Base-by-base conservation (phyloP, 768 basidiomycete species). In the Hypholoma fasciculare region DNA sequence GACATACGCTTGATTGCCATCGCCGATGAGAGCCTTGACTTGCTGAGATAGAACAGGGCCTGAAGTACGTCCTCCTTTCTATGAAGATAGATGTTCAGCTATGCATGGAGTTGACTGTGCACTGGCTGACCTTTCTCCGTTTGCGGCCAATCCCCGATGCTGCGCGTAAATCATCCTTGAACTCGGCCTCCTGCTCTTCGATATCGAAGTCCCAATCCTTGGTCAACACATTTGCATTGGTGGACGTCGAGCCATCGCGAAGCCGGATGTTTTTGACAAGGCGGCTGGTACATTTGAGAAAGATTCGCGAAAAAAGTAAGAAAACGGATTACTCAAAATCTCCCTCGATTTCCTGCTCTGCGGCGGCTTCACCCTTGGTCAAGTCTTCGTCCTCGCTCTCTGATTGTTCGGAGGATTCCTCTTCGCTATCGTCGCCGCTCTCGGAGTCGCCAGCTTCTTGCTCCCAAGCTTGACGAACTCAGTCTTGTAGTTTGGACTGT, bases 1-100 rank as follows among this genome's bases (percentile, higher is more conserved):
- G 50, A 96, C 84, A 70, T 92, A 97, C 2, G 90, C 89, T 65
- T 90, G 85, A 67, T 95, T 96, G 19, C 92, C 96, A 54, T 89
- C 86, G 26, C 94, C 93, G 51, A 98, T 85, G 16, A 96, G 75
- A 0, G 83, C 77, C 52, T 81, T 81, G 12, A 90, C 89, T 72
- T 91, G 85, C 37, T 83, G 85, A 1, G 90, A 92, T 13, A 91
- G 76, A 0, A 73, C 70, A 1, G 86, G 82, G 0, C 87, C 88
- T 3, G 66, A 58, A 30, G 66, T 61, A 30, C 81, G 74, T 53
- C 76, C 74, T 54, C 78, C 75, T 69, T 80, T 80, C 72, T 63
- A 46, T 49, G 27, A 16, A 7, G 34, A 8, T n/a, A 30, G 20
- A 49, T 46, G 4, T 43, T 50, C 6, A 46, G 48, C 27, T 3